A percentile compares a stretch with the other conserved stretches of the same genome.
Evolutionary conservation across 805 yeast species (phyloP).

Genomic region (Ogataea nakhonphanomensis): DNA sequence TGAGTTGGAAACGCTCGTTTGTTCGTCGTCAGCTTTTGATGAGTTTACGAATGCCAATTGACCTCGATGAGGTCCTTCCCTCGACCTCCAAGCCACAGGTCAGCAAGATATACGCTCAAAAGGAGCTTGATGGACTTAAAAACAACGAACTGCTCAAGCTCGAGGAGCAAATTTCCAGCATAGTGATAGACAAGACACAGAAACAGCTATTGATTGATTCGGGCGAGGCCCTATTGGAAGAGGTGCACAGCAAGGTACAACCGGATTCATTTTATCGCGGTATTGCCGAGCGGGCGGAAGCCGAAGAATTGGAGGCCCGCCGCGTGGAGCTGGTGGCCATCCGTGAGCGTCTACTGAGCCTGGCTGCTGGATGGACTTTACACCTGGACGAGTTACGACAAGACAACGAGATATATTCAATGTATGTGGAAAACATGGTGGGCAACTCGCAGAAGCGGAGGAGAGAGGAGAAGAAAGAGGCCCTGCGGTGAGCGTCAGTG

Average conservation of each 20-base stretch:
- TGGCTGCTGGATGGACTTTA: conserved; percentile 46
- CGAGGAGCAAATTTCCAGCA: conserved; percentile 12
- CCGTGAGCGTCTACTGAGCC: conserved; percentile 33
- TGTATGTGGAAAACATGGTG: conserved; percentile 83
- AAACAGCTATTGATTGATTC: conserved; percentile 27
- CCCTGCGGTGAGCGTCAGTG: not conserved
- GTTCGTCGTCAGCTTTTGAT: conserved; percentile 61
- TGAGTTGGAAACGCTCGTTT: conserved; percentile 68
- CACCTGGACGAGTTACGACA: conserved; percentile 46
- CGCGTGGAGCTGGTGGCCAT: conserved; percentile 37
- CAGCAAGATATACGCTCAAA: conserved; percentile 14
- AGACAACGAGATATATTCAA: conserved; percentile 76
- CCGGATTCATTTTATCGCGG: conserved; percentile 25
- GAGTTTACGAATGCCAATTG: conserved; percentile 69
- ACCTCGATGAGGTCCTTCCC: conserved; percentile 52
- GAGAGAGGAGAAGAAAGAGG: conserved; percentile 30
- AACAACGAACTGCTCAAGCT: conserved; percentile 6
- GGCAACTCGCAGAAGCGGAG: conserved; percentile 85
- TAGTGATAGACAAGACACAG: conserved; percentile 34
- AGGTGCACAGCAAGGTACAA: conserved; percentile 21
- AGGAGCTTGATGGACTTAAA: conserved; percentile 4
- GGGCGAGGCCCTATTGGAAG: conserved; percentile 24
- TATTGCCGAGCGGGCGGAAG: conserved; percentile 8
- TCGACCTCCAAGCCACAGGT: conserved; percentile 7
- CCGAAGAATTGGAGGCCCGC: conserved; percentile 37